These are phyloP conservation scores for Cyberlindnera misumaiensis DNA, from an alignment of 805 yeast genomes.

Conservation along the genomic window DNA sequence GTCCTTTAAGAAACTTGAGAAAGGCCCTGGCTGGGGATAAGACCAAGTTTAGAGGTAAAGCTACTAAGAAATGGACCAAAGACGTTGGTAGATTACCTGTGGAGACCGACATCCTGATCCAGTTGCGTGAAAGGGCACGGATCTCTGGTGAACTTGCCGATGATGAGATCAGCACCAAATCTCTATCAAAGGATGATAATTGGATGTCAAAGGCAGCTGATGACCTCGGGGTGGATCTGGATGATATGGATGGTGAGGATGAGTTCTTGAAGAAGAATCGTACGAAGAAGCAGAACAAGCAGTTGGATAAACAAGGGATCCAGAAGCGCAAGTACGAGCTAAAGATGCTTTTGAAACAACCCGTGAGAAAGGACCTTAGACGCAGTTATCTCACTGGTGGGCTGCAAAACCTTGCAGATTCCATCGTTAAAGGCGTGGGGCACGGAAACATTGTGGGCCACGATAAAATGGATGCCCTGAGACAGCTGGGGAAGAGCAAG, in stretches of 20 bases:
- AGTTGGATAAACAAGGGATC: slow-evolving; percentile 44
- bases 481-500: slow-evolving; percentile 36
- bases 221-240: slow-evolving; percentile 79
- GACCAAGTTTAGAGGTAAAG: slow-evolving; percentile 23
- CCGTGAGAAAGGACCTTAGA: slow-evolving; percentile 58
- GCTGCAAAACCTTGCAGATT: slow-evolving; percentile 66
- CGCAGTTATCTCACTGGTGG: slow-evolving; percentile 79
- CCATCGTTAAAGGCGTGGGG: slow-evolving; percentile 59
- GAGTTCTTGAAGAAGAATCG: slow-evolving; percentile 60
- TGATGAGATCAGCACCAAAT: slow-evolving; percentile 51
- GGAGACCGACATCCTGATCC: slow-evolving; percentile 66
- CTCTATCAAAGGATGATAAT: slow-evolving; percentile 58
- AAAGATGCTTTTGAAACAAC: slow-evolving; percentile 40
- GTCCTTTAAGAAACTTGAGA: slow-evolving; percentile 74
- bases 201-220: slow-evolving; percentile 92
- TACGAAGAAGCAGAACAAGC: slow-evolving; percentile 44
- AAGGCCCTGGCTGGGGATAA: slow-evolving; percentile 39
- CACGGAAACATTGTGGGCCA: slow-evolving; percentile 68
- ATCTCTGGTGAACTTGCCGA: slow-evolving; percentile 75
- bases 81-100: slow-evolving; percentile 67
- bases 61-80: slow-evolving; percentile 39
- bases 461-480: slow-evolving; percentile 59
- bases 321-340: slow-evolving; percentile 44
- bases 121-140: slow-evolving; percentile 59
- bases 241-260: slow-evolving; percentile 69